phyloP scores from a whole-genome alignment of 2,329 filamentous ascomycete species.

The Atkinsonella texensis region DNA sequence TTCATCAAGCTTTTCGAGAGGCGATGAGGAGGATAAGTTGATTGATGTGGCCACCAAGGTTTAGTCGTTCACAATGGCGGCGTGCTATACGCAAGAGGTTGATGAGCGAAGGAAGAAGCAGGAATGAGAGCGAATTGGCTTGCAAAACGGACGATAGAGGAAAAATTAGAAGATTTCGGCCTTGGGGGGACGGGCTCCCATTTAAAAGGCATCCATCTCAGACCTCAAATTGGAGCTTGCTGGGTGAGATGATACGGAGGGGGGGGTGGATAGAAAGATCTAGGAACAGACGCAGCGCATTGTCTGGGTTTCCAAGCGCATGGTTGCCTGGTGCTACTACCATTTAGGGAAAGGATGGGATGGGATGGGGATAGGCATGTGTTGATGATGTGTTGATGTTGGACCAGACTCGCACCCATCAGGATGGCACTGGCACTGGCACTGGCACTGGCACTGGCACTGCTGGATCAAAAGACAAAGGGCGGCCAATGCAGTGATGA shows the following conservation, averaged over 20 bases:
- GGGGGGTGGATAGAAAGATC: slow-evolving; percentile 5
- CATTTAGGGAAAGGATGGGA: slow-evolving; percentile 3
- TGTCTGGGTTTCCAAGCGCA: slow-evolving; percentile 9
- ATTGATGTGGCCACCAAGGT: background rate
- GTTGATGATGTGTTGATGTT: background rate
- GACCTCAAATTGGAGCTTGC: background rate
- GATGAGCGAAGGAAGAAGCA: background rate
- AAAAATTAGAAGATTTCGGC: background rate
- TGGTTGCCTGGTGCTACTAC: slow-evolving; percentile 21
- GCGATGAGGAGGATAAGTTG: background rate
- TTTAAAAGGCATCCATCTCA: slow-evolving; percentile 7
- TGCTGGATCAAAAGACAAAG: background rate
- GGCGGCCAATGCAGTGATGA: background rate
- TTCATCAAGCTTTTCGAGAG: background rate
- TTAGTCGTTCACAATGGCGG: background rate
- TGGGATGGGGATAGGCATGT: background rate
- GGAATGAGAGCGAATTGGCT: background rate
- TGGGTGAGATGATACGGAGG: background rate
- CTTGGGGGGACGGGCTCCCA: slow-evolving; percentile 2
- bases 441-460: background rate
- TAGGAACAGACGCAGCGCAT: slow-evolving; percentile 6
- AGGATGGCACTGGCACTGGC: background rate
- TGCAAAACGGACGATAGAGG: background rate
- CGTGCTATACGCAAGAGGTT: background rate
- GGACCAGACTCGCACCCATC: background rate